These are phyloP conservation scores for Pneumocystis sp. DNA, from an alignment of 1,139 yeast genomes.

Conservation along the genomic window DNA sequence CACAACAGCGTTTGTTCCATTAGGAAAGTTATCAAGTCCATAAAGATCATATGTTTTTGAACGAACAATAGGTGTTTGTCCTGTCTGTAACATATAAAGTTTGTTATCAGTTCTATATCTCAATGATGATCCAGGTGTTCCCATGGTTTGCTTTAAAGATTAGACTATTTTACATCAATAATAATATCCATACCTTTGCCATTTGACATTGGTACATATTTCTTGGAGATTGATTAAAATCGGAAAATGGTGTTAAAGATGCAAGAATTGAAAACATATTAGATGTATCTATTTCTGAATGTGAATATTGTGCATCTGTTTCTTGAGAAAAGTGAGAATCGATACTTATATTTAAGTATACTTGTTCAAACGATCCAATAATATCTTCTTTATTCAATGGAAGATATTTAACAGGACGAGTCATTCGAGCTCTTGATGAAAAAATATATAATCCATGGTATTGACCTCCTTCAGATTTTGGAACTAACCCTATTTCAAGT, in stretches of 20 bases:
- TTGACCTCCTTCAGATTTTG: conserved; percentile 89
- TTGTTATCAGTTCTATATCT: conserved; percentile 90
- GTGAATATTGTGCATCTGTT: conserved; percentile 63
- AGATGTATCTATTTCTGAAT: conserved; percentile 90
- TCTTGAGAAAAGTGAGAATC: conserved; percentile 29
- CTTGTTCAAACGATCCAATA: conserved; percentile 96
- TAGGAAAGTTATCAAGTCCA: conserved; percentile 97
- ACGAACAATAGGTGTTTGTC: conserved; percentile 94
- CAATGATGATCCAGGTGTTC: conserved; percentile 95
- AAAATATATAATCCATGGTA: conserved; percentile 89
- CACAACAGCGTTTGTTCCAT: conserved; percentile 95
- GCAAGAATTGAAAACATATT: conserved; percentile 87
- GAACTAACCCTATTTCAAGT: conserved; percentile 87
- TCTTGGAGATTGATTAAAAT: conserved; percentile 97
- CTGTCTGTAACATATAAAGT: conserved; percentile 78
- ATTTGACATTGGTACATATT: conserved; percentile 99
- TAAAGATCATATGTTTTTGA: conserved; percentile 88
- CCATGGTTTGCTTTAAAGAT: conserved; percentile 79
- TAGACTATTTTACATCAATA: background rate
- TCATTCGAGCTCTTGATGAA: conserved; percentile 88
- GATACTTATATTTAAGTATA: conserved; percentile 84
- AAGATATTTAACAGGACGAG: conserved; percentile 84
- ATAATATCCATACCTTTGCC: conserved; percentile 37
- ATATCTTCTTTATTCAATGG: conserved; percentile 72
- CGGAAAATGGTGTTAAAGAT: conserved; percentile 92